Evolutionary conservation across 2,329 filamentous ascomycete species (phyloP), one percentile per base, ranked within the genome.

Genomic region (Aspergillus sp.): DNA sequence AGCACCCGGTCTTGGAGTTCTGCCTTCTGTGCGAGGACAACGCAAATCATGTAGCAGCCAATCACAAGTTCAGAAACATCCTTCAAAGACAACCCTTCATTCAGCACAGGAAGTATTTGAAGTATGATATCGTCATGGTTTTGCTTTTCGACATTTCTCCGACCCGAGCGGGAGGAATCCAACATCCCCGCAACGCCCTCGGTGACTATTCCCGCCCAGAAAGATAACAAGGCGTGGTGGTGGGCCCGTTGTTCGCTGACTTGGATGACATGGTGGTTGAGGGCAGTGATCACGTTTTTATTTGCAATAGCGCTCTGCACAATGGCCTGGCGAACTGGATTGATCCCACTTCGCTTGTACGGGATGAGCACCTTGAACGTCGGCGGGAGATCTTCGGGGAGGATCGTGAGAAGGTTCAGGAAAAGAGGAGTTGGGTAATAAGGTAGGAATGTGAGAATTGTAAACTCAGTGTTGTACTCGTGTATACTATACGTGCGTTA

Each of bases 351-450:
- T 63, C 89, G 87, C 66, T 94, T 87, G 77, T 98, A 98, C 4
- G 94, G 94, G 63, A 89, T 85, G 60, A 99, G 84, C 75, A 97
- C 97, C 67, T 89, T 89, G 76, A 95, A 93, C 43, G 91, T 87
- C 46, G 85, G 81, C 0, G 93, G 89, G 8, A 97, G 82, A 19
- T 83, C 73, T 54, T 84, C 86, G 0, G 95, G 93, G 13, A 99
- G 81, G 61, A 99, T 96, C 1, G 92, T 93, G 28, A 99, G 83
- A 7, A 98, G 82, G 1, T 92, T 93, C 51, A 90, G 84, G 76
- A 99, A 99, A 15, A 92, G 87, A 6, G 91, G 91, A 34, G 92
- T 90, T 7, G 89, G 88, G 76, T 99, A 93, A 77, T 97, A 98
- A 1, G 95, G 95, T 5, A 99, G 83, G 75, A 98, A 98, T 3